Conservation (phyloP, 169 alveolate genomes). For the Eimeria necatrix region DNA sequence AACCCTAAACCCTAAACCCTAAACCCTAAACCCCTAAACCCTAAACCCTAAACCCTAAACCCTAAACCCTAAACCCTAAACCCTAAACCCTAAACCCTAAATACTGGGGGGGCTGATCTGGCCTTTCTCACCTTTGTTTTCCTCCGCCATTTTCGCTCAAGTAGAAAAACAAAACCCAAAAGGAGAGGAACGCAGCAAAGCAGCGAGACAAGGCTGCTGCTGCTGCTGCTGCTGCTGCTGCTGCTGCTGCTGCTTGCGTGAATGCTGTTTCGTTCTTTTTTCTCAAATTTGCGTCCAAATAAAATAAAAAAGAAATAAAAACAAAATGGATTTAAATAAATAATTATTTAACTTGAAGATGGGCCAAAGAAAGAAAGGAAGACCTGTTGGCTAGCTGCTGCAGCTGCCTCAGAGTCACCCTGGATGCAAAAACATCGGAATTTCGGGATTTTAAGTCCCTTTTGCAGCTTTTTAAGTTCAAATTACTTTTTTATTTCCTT, state of each 20-base stretch:
- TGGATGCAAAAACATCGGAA: too few species aligned
- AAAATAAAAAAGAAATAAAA: neutral
- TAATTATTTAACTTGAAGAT: too few species aligned
- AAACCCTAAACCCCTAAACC: neutral
- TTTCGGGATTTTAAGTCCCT: too few species aligned
- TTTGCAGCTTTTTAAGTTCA: too few species aligned
- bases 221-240: neutral
- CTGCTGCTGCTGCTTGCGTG: neutral
- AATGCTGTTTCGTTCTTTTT: too few species aligned
- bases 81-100: too few species aligned
- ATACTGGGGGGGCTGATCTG: too few species aligned
- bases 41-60: neutral
- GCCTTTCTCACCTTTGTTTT: neutral
- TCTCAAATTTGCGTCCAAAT: too few species aligned
- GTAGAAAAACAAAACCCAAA: neutral
- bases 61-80: too few species aligned
- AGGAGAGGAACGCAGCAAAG: neutral
- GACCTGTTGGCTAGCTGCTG: neutral
- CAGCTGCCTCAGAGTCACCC: too few species aligned
- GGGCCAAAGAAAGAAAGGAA: too few species aligned
- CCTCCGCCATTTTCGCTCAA: slow-evolving; percentile 2
- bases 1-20: neutral
- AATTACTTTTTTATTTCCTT: too few species aligned
- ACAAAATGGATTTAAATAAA: neutral
- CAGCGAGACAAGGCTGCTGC: neutral